Base-by-base conservation (phyloP, 2,329 filamentous ascomycete genomes). In the Microcyclospora pomicola region DNA sequence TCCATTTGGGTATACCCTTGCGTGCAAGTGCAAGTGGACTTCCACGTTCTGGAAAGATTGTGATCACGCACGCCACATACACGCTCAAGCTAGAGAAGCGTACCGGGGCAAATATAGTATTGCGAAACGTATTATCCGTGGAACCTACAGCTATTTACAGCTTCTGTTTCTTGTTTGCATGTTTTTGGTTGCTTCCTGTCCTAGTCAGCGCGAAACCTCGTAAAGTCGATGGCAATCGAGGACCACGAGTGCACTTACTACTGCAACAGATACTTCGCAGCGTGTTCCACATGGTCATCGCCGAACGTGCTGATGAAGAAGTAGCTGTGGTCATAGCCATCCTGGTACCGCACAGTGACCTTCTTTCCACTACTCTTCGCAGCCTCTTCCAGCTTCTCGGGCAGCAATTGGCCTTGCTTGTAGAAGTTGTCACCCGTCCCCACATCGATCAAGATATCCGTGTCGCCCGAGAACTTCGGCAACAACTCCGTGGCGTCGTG, bases 391-490 rank as follows among this genome's bases (percentile, higher is more conserved):
- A 98, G 77, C 62, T 96, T 96, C 71, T 98, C 91, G 0, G 88
- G 91, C 31, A 96, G 72, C 40, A 98, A 70, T 63, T 98, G 91
- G 34, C 77, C 75, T 60, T 92, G 78, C 68, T 94, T 88, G 67
- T 96, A 96, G 62, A 96, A 98, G 63, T 88, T 85, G 68, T 98
- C 91, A 15, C 76, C 85, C 3, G 86, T 94, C 31, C 91, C 91
- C 42, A 95, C 85, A 56, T 98, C 88, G 51, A 98, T 82, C 39
- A 96, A 65, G 15, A 82, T 75, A 58, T 85, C 80, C 35, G 95
- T 65, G 4, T 75, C 72, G 40, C 70, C 71, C 57, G 80, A 77
- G 75, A 77, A 91, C 39, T 70, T 67, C 67, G 77, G 80, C 33
- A 96, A 65, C 37, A 98, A 69, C 68, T 95, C 87, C 0, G 87